Base-by-base conservation (phyloP, 305 asterid genomes). In the Plantago coronopus region DNA sequence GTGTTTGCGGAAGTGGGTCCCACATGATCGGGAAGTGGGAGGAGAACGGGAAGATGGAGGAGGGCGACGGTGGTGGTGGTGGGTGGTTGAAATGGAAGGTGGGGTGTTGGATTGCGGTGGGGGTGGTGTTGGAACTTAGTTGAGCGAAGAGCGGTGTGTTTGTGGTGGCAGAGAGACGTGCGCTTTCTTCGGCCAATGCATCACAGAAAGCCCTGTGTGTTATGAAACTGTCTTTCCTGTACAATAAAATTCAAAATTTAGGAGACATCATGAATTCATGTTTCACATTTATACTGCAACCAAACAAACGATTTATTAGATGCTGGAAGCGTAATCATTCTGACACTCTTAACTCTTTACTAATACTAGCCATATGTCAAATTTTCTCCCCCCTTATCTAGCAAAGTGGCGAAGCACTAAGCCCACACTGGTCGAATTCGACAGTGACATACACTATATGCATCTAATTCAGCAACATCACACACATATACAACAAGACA, bases 191-290 rank as follows among this genome's bases (percentile, higher is more conserved):
- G 17, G 97, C 95, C 62, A 89, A 73, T 5, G 97, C 95, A 64
- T 89, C 97, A 67, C 97, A 86, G 34, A 89, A 89, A 59, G 95
- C 97, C 50, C 95, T 84, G 57, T 89, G 97, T 11, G 91, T 89
- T n/a, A 86, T 76, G 72, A 86, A 86, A 71, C 97, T 82, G 55
- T 89, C 97, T 75, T 86, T 89, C 78, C 97, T 89, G 86, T 27
- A 43, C 0, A 48, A 3, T 0, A 21, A n/a, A 27, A 42, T 38
- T 46, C 14, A 48, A 67, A 20, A 0, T 34, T 8, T 34, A 13
- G 13, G 9, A 21, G 17, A 42, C 54, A 61, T 23, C 37, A 51
- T 23, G 11, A 51, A 15, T 46, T 16, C 54, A 19, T 48, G 14
- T 7, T 17, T 9, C 21, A n/a, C 6, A 47, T 10, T 18, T n/a